Percentiles rank a stretch among this genome's conserved stretches.
These are phyloP conservation scores for Schoenoplectus tabernaemontani DNA, from an alignment of 202 grass and related monocot genomes.

Conservation along the genomic window DNA sequence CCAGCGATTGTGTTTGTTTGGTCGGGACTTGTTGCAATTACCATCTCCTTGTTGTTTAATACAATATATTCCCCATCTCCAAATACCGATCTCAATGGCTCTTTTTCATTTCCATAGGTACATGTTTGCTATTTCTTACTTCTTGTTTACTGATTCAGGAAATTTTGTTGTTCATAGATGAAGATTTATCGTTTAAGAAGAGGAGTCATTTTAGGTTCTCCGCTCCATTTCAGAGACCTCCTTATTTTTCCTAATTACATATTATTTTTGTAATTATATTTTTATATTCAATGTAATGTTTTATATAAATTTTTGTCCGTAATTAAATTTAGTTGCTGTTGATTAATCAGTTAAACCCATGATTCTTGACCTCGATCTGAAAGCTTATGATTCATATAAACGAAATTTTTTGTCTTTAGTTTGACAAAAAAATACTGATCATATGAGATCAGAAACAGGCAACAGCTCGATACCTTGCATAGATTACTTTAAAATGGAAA, in stretches of 20 bases:
- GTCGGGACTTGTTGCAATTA: slow-evolving; percentile 41
- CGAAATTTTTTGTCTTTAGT: background rate
- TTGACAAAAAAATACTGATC: background rate
- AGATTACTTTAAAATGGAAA: background rate
- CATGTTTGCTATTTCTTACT: background rate
- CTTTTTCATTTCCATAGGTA: slow-evolving; percentile 15
- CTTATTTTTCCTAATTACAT: background rate
- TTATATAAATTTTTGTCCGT: background rate
- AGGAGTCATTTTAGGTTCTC: background rate
- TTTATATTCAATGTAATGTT: background rate
- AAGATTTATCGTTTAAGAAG: background rate
- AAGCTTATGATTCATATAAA: background rate
- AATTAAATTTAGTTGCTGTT: background rate
- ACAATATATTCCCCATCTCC: slow-evolving; percentile 31
- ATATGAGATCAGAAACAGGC: background rate
- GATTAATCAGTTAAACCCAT: background rate
- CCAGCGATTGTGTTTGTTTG: slow-evolving; percentile 54
- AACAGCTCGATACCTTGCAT: background rate
- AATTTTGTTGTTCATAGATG: background rate
- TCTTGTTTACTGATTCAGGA: background rate
- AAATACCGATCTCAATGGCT: background rate
- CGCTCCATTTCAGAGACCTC: background rate
- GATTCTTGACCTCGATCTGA: background rate
- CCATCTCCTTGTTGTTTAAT: slow-evolving; percentile 52
- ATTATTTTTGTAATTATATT: background rate